Evolutionary conservation across 2,329 filamentous ascomycete genomes (phyloP), one percentile per base, ranked within the genome.

Genomic region (Sporothrix protearum): DNA sequence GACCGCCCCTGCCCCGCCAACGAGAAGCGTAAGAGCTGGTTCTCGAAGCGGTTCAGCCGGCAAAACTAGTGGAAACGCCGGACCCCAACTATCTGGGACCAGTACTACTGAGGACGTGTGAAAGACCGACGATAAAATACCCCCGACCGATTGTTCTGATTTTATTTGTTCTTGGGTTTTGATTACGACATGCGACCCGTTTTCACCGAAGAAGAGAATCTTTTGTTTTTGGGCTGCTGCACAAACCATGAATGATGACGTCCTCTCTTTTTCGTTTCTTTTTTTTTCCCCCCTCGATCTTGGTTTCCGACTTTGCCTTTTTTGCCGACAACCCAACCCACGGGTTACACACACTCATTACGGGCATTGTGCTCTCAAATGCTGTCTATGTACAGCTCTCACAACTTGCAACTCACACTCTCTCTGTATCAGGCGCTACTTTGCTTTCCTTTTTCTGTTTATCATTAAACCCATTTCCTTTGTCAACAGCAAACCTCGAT

Each of bases 21-120:
- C 14, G 91, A 94, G 73, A 97, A 97, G 85, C 87, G 92, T 75
- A 94, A 94, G 86, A 96, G 94, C 79, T 97, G 94, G 93, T 90
- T 98, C 77, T 89, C 92, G 78, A 88, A 89, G 76, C 87, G 90
- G 71, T 96, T 97, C 80, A 96, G 91, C 85, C 94, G 85, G 78
- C 81, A 81, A 39, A 71, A 73, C 74, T 73, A 70, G 55, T 47
- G 57, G 69, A 69, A 28, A 68, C 55, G 22, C 33, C 9, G 67
- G 36, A 47, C 25, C 5, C 42, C 51, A 12, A 42, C 9, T 72
- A 47, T 47, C 42, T 69, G 49, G 69, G 67, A 59, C 22, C 19
- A 30, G 14, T 68, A 69, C 57, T 64, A 51, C 68, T 59, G 33
- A 47, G 42, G 42, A 14, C 14, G 9, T 45, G 1, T 45, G 12